Percentiles rank a stretch among this genome's conserved stretches.
Evolutionary conservation across 2,329 filamentous ascomycete species (phyloP).

Genomic region (Ophiostoma himal-ulmi): DNA sequence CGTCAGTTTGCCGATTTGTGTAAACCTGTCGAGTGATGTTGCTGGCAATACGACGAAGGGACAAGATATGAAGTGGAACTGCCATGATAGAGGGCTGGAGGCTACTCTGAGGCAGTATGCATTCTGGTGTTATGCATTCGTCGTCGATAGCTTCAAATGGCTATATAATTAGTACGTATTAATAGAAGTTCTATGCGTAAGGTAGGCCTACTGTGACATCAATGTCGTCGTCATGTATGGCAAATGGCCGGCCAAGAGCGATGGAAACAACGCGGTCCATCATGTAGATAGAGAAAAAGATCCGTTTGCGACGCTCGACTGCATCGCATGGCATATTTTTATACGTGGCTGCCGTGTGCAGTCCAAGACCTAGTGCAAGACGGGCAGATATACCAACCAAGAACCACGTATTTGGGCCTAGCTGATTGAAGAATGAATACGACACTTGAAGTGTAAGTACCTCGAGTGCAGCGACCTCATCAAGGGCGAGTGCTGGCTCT

Average conservation of each 20-base stretch:
- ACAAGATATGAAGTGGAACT: slow-evolving; percentile 40
- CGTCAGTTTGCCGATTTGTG: slow-evolving; percentile 1
- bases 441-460: slow-evolving; percentile 43
- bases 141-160: slow-evolving; percentile 37
- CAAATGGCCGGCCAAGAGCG: slow-evolving; percentile 41
- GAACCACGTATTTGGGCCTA: slow-evolving; percentile 42
- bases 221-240: slow-evolving; percentile 43
- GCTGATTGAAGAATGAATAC: slow-evolving; percentile 44
- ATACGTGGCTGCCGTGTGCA: slow-evolving; percentile 33
- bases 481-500: slow-evolving; percentile 35
- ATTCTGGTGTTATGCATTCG: slow-evolving; percentile 30
- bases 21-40: slow-evolving; percentile 39
- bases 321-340: slow-evolving; percentile 32
- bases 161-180: slow-evolving; percentile 25
- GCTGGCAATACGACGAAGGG: slow-evolving; percentile 38
- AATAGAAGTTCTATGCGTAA: no score
- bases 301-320: slow-evolving; percentile 37
- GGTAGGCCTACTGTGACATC: slow-evolving; percentile 30
- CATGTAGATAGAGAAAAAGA: slow-evolving; percentile 46
- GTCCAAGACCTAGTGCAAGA: slow-evolving; percentile 36
- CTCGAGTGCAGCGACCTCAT: slow-evolving; percentile 41
- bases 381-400: slow-evolving; percentile 41
- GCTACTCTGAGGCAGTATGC: neutral
- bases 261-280: slow-evolving; percentile 45
- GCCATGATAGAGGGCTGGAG: slow-evolving; percentile 36